Conservation (phyloP, 495 filamentous ascomycete species). For the Neurospora sp. region DNA sequence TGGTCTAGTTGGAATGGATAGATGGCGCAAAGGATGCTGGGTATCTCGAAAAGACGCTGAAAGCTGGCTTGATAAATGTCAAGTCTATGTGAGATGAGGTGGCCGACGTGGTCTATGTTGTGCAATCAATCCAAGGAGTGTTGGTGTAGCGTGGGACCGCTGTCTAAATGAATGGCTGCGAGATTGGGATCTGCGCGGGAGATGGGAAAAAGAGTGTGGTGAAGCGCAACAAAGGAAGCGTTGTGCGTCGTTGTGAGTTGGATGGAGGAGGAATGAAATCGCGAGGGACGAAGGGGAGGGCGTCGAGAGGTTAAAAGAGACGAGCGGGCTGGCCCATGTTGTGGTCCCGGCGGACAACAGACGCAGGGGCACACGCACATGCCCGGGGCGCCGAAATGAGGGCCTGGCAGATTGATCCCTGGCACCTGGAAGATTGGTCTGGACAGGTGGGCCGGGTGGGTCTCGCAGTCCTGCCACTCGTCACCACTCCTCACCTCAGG, state of each 20-base stretch:
- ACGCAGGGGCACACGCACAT: background rate
- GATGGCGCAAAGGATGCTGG: background rate
- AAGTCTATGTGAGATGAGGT: background rate
- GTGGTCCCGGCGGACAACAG: background rate
- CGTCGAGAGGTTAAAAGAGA: slow-evolving; percentile 3
- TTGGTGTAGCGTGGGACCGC: slow-evolving; percentile 11
- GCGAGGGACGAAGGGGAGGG: slow-evolving; percentile 8
- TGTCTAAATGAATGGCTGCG: slow-evolving; percentile 20
- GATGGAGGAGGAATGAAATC: slow-evolving; percentile 2
- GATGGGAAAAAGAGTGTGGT: slow-evolving; percentile 18
- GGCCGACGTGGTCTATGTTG: slow-evolving; percentile 9
- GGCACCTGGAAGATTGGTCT: background rate
- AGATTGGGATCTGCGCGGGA: slow-evolving; percentile 21
- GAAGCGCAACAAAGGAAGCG: slow-evolving; percentile 13
- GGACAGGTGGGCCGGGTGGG: background rate
- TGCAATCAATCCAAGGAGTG: slow-evolving; percentile 7
- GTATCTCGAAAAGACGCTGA: background rate
- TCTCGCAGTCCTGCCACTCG: slow-evolving; percentile 2
- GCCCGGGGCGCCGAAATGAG: slow-evolving; percentile 16
- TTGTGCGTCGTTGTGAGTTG: slow-evolving; percentile 12
- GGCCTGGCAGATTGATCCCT: background rate
- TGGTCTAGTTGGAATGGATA: slow-evolving; percentile 2
- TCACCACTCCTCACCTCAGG: background rate
- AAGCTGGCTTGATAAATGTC: background rate
- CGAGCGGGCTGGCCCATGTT: background rate